These are phyloP conservation scores for Cephalotrichum gorgonifer DNA, from an alignment of 2,329 filamentous ascomycete species.

Conservation along the genomic window DNA sequence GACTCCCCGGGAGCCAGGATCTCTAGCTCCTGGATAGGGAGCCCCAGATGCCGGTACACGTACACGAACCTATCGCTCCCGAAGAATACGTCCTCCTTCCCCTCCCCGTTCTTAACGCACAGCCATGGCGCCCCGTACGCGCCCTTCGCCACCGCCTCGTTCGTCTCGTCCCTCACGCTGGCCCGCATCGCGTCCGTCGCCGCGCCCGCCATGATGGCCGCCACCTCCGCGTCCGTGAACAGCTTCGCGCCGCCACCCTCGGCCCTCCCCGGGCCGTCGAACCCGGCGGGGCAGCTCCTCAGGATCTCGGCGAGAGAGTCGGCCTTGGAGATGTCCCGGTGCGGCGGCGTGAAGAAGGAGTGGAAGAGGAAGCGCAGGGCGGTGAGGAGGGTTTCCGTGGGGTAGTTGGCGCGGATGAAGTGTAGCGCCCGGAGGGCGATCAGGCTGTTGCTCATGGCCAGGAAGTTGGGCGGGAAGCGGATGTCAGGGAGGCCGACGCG, in stretches of 20 bases:
- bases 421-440: conserved; percentile 56
- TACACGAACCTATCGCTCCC: conserved; percentile 66
- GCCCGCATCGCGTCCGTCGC: conserved; percentile 33
- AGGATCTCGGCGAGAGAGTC: conserved; percentile 28
- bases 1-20: conserved; percentile 16
- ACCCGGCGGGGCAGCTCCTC: conserved; percentile 20
- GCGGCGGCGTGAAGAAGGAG: conserved; percentile 50
- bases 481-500: conserved; percentile 25
- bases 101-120: conserved; percentile 50
- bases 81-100: conserved; percentile 59
- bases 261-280: conserved; percentile 8
- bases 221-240: conserved; percentile 42
- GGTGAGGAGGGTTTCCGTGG: conserved; percentile 36
- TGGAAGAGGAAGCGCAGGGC: conserved; percentile 45
- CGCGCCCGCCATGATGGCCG: conserved; percentile 42
- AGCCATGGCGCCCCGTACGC: conserved; percentile 74
- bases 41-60: conserved; percentile 55
- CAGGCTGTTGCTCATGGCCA: conserved; percentile 30
- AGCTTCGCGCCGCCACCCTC: conserved; percentile 16
- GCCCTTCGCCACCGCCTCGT: conserved; percentile 50
- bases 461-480: conserved; percentile 30
- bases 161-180: conserved; percentile 44
- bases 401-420: conserved; percentile 51
- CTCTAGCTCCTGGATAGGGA: conserved; percentile 47
- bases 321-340: conserved; percentile 48